These are phyloP conservation scores for Chrysopogon serrulatus DNA, from an alignment of 176 grass and related monocot genomes.

Conservation along the genomic window DNA sequence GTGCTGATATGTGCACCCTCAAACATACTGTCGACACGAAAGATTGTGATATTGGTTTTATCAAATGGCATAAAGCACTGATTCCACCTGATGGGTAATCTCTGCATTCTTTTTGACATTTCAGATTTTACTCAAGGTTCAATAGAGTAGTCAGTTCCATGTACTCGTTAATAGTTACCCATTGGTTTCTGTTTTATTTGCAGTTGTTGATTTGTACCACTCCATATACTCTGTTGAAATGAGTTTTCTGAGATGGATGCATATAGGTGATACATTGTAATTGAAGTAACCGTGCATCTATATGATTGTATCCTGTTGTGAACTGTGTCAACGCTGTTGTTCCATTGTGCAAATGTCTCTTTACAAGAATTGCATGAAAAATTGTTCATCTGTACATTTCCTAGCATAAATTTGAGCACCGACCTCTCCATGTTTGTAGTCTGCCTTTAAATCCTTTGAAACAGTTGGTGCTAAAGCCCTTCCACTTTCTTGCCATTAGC, in stretches of 20 bases:
- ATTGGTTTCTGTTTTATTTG: conserved; percentile 41
- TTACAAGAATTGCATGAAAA: not conserved
- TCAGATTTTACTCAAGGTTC: conserved; percentile 65
- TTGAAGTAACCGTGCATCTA: conserved; percentile 37
- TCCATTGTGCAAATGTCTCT: not conserved
- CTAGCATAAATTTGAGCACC: not conserved
- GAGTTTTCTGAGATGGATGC: conserved; percentile 44
- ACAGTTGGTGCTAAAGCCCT: conserved; percentile 15
- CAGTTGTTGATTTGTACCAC: conserved; percentile 27
- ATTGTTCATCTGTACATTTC: not conserved
- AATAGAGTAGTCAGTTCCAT: conserved; percentile 40
- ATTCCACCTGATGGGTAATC: conserved; percentile 72
- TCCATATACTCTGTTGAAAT: conserved; percentile 36
- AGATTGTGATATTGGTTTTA: conserved; percentile 58
- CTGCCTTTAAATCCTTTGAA: conserved; percentile 13
- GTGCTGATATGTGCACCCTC: conserved; percentile 57
- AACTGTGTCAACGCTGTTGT: conserved; percentile 18
- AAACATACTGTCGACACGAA: conserved; percentile 43
- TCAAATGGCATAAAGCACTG: conserved; percentile 56
- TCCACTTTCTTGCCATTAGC: conserved; percentile 5
- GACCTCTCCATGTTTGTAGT: not conserved
- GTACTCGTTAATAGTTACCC: conserved; percentile 39
- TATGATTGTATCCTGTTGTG: conserved; percentile 30
- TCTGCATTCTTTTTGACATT: conserved; percentile 43
- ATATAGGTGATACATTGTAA: conserved; percentile 47